Evolutionary conservation across 164 flowering plant genomes (phyloP), one percentile per base, ranked within the genome.

Genomic region (Euptelea pleiosperma): DNA sequence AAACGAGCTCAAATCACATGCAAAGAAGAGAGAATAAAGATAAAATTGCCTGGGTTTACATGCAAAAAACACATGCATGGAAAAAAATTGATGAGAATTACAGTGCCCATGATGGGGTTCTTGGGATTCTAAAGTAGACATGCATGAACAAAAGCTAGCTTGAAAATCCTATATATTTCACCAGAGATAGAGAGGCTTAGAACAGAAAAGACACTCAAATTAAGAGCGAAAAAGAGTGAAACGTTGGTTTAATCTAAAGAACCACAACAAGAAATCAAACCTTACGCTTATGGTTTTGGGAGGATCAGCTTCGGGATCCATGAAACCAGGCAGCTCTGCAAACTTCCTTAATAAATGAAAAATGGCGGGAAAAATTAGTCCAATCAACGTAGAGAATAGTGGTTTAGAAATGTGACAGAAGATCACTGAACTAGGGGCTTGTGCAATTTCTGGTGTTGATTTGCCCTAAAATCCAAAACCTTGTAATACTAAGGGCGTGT

Each of bases 291-390:
- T 37, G 49, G 56, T 49, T 69, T 50, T 43, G 47, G 65, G 46
- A 31, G 65, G 61, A 30, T 55, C 57, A 11, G 33, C 25, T 48
- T 55, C 48, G 1, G 68, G 48, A 49, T 69, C 68, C 64, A 63
- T 63, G 40, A 39, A 42, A 19, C 26, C 5, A 10, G 11, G 18
- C 18, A 44, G 9, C 28, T 46, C 49, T 31, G 61, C 61, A 55
- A 54, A 18, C 43, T 21, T 21, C 14, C n/a, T 2, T 14, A 4
- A 21, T 4, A 22, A 34, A 21, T 15, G 28, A 22, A 2, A 46
- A 36, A 35, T 53, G 25, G 31, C 18, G 34, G 46, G 58, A 18
- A 42, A 42, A 6, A n/a, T n/a, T n/a, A n/a, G n/a, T n/a, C n/a
- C n/a, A n/a, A n/a, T n/a, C n/a, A n/a, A n/a, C n/a, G n/a, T n/a